Evolutionary conservation across 345 rosid genomes (phyloP), one percentile per base, ranked within the genome.

Genomic region (Salix exigua): DNA sequence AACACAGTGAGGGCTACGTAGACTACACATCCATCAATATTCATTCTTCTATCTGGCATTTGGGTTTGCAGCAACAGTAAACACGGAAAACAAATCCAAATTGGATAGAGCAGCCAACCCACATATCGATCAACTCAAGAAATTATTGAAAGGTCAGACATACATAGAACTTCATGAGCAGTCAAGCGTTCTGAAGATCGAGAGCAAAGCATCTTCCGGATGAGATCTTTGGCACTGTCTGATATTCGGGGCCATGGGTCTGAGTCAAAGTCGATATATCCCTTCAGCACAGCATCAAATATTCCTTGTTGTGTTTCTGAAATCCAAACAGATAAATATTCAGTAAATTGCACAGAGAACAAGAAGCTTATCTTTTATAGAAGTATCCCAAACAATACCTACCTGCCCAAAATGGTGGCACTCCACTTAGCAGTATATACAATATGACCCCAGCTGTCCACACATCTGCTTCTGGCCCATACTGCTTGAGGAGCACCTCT

Each of bases 401-500:
- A 95, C 99, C 99, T 83, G 99, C 99, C 98, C 99, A 95, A 82
- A 94, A 95, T 60, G 99, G 99, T 25, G 99, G 99, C 78, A 95
- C 99, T 55, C 99, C 99, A 82, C 99, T 93, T 74, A 95, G 87
- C 89, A 95, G 85, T 81, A 95, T 95, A 76, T 95, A 95, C 77
- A 95, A 79, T 81, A 95, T 95, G 82, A 95, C 94, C 72, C 99
- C 99, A 44, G 97, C 97, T 21, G 99, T 95, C 99, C 99, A 95
- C 55, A 95, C 99, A 82, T 95, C 99, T 30, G 99, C 99, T 83
- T 82, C 97, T 26, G 96, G 99, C 68, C 98, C 98, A 72, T 91
- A 95, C 77, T 87, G 91, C 86, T 96, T 96, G 37, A 88, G 91
- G 53, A 96, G 96, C 46, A 95, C 99, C 87, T 93, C 99, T 14